phyloP scores from a whole-genome alignment of 1,284 basidiomycete genomes.

The Cutaneotrichosporon cutaneum region DNA sequence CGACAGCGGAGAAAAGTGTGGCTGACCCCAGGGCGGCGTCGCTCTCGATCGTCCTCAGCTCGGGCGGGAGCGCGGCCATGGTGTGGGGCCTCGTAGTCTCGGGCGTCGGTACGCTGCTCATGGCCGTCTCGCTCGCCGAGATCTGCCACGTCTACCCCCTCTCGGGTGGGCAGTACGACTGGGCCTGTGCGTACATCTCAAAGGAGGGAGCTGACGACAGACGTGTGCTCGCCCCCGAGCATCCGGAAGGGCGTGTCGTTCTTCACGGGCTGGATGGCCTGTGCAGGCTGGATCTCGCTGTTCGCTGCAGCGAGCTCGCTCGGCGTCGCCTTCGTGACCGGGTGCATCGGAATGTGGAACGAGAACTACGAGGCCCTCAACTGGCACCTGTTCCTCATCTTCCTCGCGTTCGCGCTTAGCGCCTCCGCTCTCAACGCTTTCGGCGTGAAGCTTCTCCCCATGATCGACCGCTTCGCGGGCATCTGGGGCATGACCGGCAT shows the following conservation, averaged over 20 bases:
- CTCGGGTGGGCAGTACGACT: constrained; percentile 49
- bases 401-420: constrained; percentile 10
- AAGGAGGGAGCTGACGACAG: background rate
- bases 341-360: constrained; percentile 22
- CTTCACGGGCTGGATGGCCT: constrained; percentile 20
- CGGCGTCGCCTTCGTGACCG: constrained; percentile 34
- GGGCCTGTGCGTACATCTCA: constrained; percentile 19
- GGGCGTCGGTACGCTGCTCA: constrained; percentile 33
- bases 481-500: constrained; percentile 43
- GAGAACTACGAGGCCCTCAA: constrained; percentile 8
- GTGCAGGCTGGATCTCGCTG: constrained; percentile 50
- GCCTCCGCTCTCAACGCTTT: constrained; percentile 23
- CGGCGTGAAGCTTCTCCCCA: constrained; percentile 18
- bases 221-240: constrained; percentile 9
- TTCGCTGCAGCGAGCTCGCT: constrained; percentile 42
- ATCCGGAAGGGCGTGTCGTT: constrained; percentile 15
- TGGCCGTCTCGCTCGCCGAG: constrained; percentile 31
- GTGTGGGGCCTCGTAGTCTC: constrained; percentile 48
- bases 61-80: constrained; percentile 44
- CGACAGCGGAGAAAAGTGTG: background rate
- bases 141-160: constrained; percentile 22
- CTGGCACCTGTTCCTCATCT: constrained; percentile 23
- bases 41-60: constrained; percentile 33
- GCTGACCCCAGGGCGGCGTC: constrained; percentile 13
- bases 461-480: constrained; percentile 31